Percentiles rank a stretch among this genome's conserved stretches.
Conservation (phyloP, 495 filamentous ascomycete species). For the Aspergillus egyptiacus region DNA sequence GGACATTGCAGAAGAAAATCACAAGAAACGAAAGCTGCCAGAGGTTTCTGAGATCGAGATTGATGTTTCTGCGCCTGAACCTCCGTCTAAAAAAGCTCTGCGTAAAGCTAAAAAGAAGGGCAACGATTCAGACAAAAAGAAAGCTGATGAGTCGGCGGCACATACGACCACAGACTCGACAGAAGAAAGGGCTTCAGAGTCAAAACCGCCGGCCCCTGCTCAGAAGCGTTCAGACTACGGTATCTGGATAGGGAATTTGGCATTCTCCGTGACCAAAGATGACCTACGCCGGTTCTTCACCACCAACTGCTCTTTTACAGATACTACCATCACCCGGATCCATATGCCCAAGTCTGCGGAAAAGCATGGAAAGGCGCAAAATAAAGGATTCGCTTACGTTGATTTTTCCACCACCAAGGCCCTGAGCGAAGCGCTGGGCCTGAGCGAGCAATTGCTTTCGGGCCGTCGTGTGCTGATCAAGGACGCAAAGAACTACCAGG, state of each 20-base stretch:
- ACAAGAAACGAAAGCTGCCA: slow-evolving; percentile 67
- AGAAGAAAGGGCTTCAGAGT: slow-evolving; percentile 25
- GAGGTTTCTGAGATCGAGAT: slow-evolving; percentile 71
- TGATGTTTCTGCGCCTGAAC: slow-evolving; percentile 79
- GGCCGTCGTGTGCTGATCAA: slow-evolving; percentile 88
- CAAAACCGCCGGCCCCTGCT: slow-evolving; percentile 30
- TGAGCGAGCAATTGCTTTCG: slow-evolving; percentile 71
- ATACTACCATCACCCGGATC: slow-evolving; percentile 68
- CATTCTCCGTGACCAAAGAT: slow-evolving; percentile 65
- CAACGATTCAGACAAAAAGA: slow-evolving; percentile 16
- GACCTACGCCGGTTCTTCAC: slow-evolving; percentile 72
- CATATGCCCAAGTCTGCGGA: slow-evolving; percentile 60
- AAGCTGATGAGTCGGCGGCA: neutral
- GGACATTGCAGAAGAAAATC: slow-evolving; percentile 25
- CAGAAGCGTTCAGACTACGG: slow-evolving; percentile 70
- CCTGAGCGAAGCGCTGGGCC: slow-evolving; percentile 62
- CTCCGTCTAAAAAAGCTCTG: slow-evolving; percentile 84
- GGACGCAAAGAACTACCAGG: slow-evolving; percentile 77
- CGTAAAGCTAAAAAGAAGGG: slow-evolving; percentile 74
- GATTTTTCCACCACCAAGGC: slow-evolving; percentile 70
- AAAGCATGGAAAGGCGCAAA: slow-evolving; percentile 49
- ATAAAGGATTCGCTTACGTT: slow-evolving; percentile 93
- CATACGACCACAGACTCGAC: slow-evolving; percentile 30
- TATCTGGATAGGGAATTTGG: slow-evolving; percentile 94
- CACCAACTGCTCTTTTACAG: slow-evolving; percentile 59